These are phyloP conservation scores for Graphilbum ipis-grandicollis DNA, from an alignment of 2,329 filamentous ascomycete species.

Conservation along the genomic window DNA sequence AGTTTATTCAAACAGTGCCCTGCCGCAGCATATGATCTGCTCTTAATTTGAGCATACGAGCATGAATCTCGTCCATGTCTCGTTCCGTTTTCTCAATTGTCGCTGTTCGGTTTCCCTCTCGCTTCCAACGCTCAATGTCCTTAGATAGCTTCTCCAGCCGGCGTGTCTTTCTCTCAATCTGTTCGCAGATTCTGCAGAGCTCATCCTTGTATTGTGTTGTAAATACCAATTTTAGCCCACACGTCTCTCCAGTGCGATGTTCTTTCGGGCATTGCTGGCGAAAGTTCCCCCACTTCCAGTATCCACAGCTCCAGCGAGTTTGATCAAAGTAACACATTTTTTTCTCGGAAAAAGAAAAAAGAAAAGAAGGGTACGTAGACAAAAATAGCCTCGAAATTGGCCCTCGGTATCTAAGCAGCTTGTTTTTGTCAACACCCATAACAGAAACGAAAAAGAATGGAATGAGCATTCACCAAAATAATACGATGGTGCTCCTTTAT, in stretches of 20 bases:
- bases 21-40: constrained; percentile 19
- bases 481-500: no score
- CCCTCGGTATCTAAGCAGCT: neutral
- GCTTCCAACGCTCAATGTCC: constrained; percentile 61
- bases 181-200: constrained; percentile 72
- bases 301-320: constrained; percentile 68
- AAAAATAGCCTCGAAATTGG: neutral
- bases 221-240: constrained; percentile 81
- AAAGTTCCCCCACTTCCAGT: constrained; percentile 92
- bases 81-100: constrained; percentile 54
- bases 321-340: constrained; percentile 95
- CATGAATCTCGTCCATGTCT: constrained; percentile 49
- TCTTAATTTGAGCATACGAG: constrained; percentile 36
- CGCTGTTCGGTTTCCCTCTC: constrained; percentile 55
- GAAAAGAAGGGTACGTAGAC: neutral
- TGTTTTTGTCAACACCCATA: no score
- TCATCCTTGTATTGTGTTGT: constrained; percentile 44
- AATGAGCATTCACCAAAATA: no score
- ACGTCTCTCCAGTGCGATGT: constrained; percentile 91
- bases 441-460: no score
- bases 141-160: constrained; percentile 56
- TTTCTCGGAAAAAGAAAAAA: neutral
- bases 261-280: constrained; percentile 85
- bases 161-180: constrained; percentile 71
- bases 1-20: no score